Base-by-base conservation (phyloP, 148 eudicot genomes). In the Spergularia marina region DNA sequence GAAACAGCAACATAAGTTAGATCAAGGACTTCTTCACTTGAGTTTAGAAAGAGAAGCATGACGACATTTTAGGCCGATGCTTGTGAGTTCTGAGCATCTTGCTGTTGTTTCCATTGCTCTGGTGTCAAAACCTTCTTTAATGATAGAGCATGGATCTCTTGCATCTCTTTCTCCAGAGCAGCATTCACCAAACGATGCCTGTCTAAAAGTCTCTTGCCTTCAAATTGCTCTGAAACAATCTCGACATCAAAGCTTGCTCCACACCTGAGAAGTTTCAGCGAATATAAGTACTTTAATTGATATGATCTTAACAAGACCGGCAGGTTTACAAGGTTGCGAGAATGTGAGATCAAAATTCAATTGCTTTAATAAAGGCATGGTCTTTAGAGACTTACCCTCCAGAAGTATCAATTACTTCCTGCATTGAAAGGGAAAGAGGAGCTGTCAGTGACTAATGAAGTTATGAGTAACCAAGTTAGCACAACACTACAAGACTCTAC, bases 171-270 rank as follows among this genome's bases (percentile, higher is more conserved):
- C 59, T 77, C 88, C 65, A 94, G 68, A 25, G 95, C 97, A 55
- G 87, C 82, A 79, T 94, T 94, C 56, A 94, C 98, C 86, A 94
- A 81, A 15, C 98, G 84, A 79, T 94, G 98, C 95, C 98, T 90
- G 83, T 94, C 98, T 72, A 94, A 82, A 74, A 94, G 71, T 65
- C 93, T 86, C 83, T 94, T 94, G 34, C 98, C 98, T 74, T 89
- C 97, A 73, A 94, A 94, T 57, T 91, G 84, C 53, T 82, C 83
- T 0, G 98, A 90, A 21, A 91, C 98, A 47, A 94, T 89, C 79
- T 86, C 93, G 6, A 94, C 71, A 10, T 63, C 71, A 76, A 90
- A 94, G 82, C 93, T 91, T 58, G 98, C 98, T 62, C 98, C 98
- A 51, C 97, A 94, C 64, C 97, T 93, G 83, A 73, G 12, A 73